Conservation (phyloP, 805 yeast species). For the Blastobotrys robertii region DNA sequence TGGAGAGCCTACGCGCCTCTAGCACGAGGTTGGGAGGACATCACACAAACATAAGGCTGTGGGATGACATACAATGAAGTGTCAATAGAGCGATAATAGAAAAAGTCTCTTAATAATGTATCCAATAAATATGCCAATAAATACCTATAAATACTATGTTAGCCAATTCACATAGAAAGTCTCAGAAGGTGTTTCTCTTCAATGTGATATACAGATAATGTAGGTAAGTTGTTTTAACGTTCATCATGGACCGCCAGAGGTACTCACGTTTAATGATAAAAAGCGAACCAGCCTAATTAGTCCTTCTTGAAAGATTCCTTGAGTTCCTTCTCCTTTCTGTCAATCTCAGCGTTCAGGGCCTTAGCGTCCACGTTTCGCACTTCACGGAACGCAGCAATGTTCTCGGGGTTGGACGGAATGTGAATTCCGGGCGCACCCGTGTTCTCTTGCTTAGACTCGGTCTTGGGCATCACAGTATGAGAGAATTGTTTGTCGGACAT, state of each 20-base stretch:
- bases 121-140: too few relatives aligned
- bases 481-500: conserved; percentile 18
- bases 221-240: conserved; percentile 31
- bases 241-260: not conserved
- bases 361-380: conserved; percentile 47
- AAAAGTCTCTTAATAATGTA: too few relatives aligned
- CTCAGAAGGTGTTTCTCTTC: conserved; percentile 4
- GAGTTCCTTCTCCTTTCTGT: conserved; percentile 18
- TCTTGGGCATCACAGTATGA: conserved; percentile 27
- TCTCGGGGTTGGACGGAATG: conserved; percentile 51
- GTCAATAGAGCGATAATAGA: too few relatives aligned
- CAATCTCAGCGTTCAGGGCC: conserved; percentile 39
- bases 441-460: conserved; percentile 14
- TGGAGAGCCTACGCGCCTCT: not conserved
- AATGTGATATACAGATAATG: conserved; percentile 16
- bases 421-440: conserved; percentile 41
- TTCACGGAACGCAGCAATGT: conserved; percentile 56
- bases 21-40: not conserved
- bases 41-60: too few relatives aligned
- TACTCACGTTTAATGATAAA: not conserved
- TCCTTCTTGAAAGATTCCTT: conserved; percentile 39
- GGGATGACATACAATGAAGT: too few relatives aligned
- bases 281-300: conserved; percentile 3
- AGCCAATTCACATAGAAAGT: not conserved
- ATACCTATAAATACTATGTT: too few relatives aligned